A percentile compares a stretch with the other conserved stretches of the same genome.
Conservation (phyloP, 805 yeast species). For the Yamadazyma olivae region DNA sequence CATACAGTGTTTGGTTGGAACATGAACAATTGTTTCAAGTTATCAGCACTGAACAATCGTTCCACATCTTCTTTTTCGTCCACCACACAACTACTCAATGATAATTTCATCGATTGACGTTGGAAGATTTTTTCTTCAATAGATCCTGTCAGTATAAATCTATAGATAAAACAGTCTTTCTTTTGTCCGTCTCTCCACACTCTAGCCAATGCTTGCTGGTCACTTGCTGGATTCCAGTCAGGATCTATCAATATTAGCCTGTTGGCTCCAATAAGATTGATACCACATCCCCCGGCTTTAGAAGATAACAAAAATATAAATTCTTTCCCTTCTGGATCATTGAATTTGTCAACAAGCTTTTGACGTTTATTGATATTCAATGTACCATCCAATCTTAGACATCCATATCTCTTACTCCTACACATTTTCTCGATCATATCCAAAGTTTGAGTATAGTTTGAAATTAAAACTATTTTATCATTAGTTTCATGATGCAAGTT, state of each 20-base stretch:
- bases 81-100: constrained; percentile 91
- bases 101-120: constrained; percentile 90
- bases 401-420: constrained; percentile 68
- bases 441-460: constrained; percentile 91
- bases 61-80: constrained; percentile 96
- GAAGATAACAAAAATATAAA: constrained; percentile 87
- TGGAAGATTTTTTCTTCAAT: constrained; percentile 96
- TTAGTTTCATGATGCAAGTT: constrained; percentile 77
- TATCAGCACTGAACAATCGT: constrained; percentile 81
- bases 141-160: constrained; percentile 92
- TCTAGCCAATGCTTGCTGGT: constrained; percentile 95
- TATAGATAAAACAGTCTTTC: constrained; percentile 91
- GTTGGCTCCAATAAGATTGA: constrained; percentile 94
- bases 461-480: constrained; percentile 91
- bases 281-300: constrained; percentile 99
- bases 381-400: constrained; percentile 85
- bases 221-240: constrained; percentile 99
- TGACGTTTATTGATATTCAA: constrained; percentile 91
- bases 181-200: constrained; percentile 99
- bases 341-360: constrained; percentile 85
- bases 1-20: constrained; percentile 66
- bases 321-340: constrained; percentile 84
- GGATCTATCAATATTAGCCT: constrained; percentile 81
- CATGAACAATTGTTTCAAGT: constrained; percentile 70
- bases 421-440: constrained; percentile 90